phyloP scores from a whole-genome alignment of 169 alveolate species.

The Babesia ovis region DNA sequence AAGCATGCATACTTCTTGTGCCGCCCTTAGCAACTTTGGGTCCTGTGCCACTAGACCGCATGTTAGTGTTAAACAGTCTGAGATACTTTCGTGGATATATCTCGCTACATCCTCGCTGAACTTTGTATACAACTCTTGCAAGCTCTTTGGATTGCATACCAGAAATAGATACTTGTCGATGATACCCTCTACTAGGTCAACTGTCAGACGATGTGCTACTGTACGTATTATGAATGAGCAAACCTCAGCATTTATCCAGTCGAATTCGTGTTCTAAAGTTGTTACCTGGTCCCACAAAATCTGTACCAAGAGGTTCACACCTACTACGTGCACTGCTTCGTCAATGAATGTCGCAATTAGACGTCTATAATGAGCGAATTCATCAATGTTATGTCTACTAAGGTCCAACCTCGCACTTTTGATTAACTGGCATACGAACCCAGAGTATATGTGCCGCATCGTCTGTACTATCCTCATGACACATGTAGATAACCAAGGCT shows the following conservation, averaged over 20 bases:
- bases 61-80: conserved; percentile 14
- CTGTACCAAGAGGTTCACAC: conserved; percentile 17
- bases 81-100: conserved; percentile 14
- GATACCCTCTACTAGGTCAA: conserved; percentile 4
- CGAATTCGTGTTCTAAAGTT: not conserved
- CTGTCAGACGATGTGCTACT: conserved; percentile 23
- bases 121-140: not conserved
- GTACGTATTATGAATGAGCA: conserved; percentile 1
- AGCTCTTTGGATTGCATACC: conserved; percentile 3
- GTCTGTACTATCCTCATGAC: conserved; percentile 25
- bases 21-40: conserved; percentile 4
- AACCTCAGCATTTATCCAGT: conserved; percentile 29
- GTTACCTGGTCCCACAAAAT: conserved; percentile 3
- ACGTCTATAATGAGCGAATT: conserved; percentile 14
- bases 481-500: conserved; percentile 17
- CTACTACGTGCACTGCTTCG: conserved; percentile 15
- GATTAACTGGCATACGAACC: conserved; percentile 17
- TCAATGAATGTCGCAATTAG: conserved; percentile 25
- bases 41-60: conserved; percentile 21
- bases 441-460: conserved; percentile 21
- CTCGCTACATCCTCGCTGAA: not conserved
- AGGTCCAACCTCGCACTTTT: conserved; percentile 2
- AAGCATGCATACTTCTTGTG: conserved; percentile 6
- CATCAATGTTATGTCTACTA: not conserved
- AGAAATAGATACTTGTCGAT: conserved; percentile 8